Conservation (phyloP, 225 moss, liverwort and hornwort genomes). For the Pleurozium schreberi region DNA sequence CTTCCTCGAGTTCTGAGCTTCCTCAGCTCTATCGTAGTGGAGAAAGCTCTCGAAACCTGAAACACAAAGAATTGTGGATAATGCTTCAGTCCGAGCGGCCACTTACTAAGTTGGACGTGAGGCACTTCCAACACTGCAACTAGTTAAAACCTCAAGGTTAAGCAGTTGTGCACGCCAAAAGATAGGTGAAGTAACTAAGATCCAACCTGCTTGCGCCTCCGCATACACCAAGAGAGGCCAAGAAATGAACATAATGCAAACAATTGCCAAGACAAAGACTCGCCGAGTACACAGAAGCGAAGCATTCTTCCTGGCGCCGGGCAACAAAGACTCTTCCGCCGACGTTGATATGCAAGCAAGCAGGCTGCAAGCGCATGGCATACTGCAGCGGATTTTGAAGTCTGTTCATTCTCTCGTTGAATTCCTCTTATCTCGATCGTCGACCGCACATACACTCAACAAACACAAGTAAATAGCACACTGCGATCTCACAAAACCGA, state of each 20-base stretch:
- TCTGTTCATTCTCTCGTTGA: constrained; percentile 25
- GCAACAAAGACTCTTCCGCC: not conserved
- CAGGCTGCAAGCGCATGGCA: constrained; percentile 41
- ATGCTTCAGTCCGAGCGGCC: not conserved
- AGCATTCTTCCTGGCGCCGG: not conserved
- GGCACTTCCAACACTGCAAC: not conserved
- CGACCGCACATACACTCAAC: not conserved
- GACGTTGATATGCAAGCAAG: not conserved
- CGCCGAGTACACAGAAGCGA: not conserved
- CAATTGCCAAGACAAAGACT: constrained; percentile 1
- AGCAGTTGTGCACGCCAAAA: not conserved
- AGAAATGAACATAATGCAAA: constrained; percentile 5
- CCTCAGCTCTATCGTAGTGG: not conserved
- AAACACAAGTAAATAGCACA: not conserved
- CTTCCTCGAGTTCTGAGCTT: not conserved
- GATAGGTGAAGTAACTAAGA: not conserved
- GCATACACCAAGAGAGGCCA: constrained; percentile 17
- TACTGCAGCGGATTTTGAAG: constrained; percentile 26
- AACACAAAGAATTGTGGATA: not conserved
- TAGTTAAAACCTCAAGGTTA: not conserved
- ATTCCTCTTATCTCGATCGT: constrained; percentile 4
- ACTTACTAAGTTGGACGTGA: not conserved
- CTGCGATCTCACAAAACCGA: not conserved
- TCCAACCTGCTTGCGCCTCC: constrained; percentile 21
- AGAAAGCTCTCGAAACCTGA: constrained; percentile 19